phyloP scores from a whole-genome alignment of 192 early-diverging fungal species.

The Umbelopsis vinacea region DNA sequence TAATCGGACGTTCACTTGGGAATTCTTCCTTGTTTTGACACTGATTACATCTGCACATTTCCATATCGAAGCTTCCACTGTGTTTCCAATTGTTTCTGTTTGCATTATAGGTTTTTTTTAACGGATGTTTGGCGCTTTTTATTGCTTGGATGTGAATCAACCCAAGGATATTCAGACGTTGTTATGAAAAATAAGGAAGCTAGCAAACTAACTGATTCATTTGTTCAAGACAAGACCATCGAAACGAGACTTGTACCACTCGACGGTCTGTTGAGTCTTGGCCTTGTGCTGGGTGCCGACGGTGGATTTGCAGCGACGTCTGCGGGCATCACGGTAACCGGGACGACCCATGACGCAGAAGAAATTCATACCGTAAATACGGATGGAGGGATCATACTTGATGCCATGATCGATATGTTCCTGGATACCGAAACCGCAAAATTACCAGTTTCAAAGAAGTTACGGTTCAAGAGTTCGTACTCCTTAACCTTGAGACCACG shows the following conservation, averaged over 20 bases:
- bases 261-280: slow-evolving; percentile 91
- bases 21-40: no score
- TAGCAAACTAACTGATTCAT: not conserved
- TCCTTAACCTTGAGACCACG: slow-evolving; percentile 99
- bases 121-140: slow-evolving; percentile 11
- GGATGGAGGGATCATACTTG: slow-evolving; percentile 99
- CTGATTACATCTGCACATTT: no score
- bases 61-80: no score
- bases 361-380: slow-evolving; percentile 83
- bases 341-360: slow-evolving; percentile 95
- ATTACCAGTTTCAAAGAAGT: slow-evolving; percentile 99
- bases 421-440: slow-evolving; percentile 99
- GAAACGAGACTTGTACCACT: slow-evolving; percentile 97
- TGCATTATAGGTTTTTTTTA: no score
- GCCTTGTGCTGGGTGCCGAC: slow-evolving; percentile 92
- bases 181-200: slow-evolving; percentile 21
- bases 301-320: slow-evolving; percentile 82
- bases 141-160: slow-evolving; percentile 22
- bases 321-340: slow-evolving; percentile 92
- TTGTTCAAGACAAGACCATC: slow-evolving; percentile 50
- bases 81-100: no score
- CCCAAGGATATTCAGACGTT: slow-evolving; percentile 31
- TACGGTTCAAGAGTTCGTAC: slow-evolving; percentile 93
- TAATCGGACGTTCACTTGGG: no score
- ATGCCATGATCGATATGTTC: slow-evolving; percentile 99